Evolutionary conservation across 2,329 filamentous ascomycete genomes (phyloP), one percentile per base, ranked within the genome.

Genomic region (Massarina eburnea): DNA sequence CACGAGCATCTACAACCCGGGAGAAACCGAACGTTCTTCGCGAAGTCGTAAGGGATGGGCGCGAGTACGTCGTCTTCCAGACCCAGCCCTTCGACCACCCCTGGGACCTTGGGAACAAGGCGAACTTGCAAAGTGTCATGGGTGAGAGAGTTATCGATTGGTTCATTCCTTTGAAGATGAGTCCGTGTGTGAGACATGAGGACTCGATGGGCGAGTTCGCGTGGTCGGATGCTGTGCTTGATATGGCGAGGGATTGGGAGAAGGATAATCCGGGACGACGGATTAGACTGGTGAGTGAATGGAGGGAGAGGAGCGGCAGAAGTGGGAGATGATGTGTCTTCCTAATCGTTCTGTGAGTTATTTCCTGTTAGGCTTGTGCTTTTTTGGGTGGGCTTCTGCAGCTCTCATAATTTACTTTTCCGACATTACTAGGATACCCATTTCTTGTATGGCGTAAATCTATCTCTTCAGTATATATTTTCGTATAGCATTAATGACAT

Each of bases 91-190:
- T 88, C 8, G 85, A 94, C 57, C 96, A 96, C 56, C 89, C 90
- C 0, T 99, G 90, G 84, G 82, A 95, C 58, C 73, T 94, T 1
- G 89, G 88, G 2, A 71, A 73, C 8, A 76, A 80, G 51, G 71
- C 76, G 21, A 97, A 97, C 62, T 85, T 91, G 72, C 81, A 83
- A 53, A 80, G 85, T 12, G 82, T 96, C 19, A 90, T 99, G 84
- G 92, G 92, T 0, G 72, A 79, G 37, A 80, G 73, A 17, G 53
- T 84, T 2, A 49, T 85, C 12, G 88, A 96, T 48, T 97, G 91
- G 91, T 62, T 96, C 10, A 71, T 96, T 1, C 92, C 92, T 0
- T 67, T 95, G 26, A 82, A 77, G 45, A 78, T 81, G 48, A 90
- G 88, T 4, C 92, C 92, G 0, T 92, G 88, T 66, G 79, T 79